Conservation (phyloP, 1,139 yeast genomes). For the Pichia sp. region DNA sequence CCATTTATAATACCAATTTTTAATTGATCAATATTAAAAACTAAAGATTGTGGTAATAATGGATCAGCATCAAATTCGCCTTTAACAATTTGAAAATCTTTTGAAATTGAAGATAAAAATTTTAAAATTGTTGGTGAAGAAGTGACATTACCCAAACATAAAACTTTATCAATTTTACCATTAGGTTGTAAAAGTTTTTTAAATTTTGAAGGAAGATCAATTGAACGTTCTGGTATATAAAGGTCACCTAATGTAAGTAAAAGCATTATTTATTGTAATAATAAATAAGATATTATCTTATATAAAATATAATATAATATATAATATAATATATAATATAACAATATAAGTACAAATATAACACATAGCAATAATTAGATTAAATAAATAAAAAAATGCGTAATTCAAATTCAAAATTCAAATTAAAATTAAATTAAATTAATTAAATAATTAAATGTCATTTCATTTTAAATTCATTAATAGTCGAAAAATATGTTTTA, state of each 20-base stretch:
- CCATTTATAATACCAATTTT: constrained; percentile 86
- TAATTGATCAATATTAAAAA: constrained; percentile 63
- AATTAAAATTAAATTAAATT: too few species aligned
- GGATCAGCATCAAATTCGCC: constrained; percentile 61
- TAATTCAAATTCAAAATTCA: too few species aligned
- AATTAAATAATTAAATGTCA: too few species aligned
- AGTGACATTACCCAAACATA: constrained; percentile 83
- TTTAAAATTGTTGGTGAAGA: constrained; percentile 57
- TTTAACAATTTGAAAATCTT: constrained; percentile 67
- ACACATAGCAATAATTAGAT: too few species aligned
- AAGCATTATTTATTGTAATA: constrained; percentile 66
- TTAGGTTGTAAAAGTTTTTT: constrained; percentile 62
- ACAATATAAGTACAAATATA: too few species aligned
- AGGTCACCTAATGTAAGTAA: constrained; percentile 88
- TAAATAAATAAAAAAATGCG: too few species aligned
- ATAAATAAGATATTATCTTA: too few species aligned
- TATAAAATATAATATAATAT: too few species aligned
- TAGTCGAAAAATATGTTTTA: too few species aligned
- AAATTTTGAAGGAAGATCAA: constrained; percentile 55
- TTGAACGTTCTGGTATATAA: constrained; percentile 84
- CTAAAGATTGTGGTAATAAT: constrained; percentile 65
- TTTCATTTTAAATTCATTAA: too few species aligned
- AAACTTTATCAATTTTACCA: constrained; percentile 76
- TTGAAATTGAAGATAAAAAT: constrained; percentile 61
- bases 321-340: too few species aligned